These are phyloP conservation scores for Kodamaea ohmeri DNA, from an alignment of 1,139 yeast genomes.

Conservation along the genomic window DNA sequence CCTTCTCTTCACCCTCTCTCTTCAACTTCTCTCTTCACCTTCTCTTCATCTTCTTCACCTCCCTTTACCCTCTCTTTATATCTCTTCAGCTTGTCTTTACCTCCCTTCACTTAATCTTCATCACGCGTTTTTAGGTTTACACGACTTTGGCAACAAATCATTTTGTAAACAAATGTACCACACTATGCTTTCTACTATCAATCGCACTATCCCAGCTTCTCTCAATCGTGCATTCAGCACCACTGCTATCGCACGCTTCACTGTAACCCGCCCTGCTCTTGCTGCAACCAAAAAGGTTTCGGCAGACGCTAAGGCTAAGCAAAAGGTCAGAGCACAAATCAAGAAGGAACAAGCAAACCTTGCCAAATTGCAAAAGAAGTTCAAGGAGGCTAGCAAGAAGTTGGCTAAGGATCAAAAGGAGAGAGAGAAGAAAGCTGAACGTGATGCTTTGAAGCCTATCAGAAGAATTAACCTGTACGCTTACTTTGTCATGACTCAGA, in stretches of 20 bases:
- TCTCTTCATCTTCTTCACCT: too few species aligned
- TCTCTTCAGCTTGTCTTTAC: too few species aligned
- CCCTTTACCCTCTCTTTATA: too few species aligned
- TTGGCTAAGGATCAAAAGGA: constrained; percentile 15
- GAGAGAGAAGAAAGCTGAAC: constrained; percentile 16
- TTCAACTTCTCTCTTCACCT: too few species aligned
- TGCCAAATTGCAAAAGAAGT: constrained; percentile 21
- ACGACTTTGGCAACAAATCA: too few species aligned
- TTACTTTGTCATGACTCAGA: constrained; percentile 26
- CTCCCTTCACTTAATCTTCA: neutral
- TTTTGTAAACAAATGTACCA: neutral
- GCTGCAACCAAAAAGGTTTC: constrained; percentile 9
- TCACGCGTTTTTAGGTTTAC: neutral
- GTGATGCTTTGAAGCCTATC: constrained; percentile 29
- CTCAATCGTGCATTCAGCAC: constrained; percentile 1
- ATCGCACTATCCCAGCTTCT: neutral
- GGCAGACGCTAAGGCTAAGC: constrained; percentile 9
- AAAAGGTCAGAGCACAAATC: constrained; percentile 20
- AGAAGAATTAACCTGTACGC: constrained; percentile 30
- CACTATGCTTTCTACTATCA: neutral
- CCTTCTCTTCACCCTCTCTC: too few species aligned
- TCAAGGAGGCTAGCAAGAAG: constrained; percentile 19
- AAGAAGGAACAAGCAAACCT: constrained; percentile 26
- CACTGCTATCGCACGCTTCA: neutral
- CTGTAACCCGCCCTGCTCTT: constrained; percentile 7